Base-by-base conservation (phyloP, 306 rosid species). In the Styphnolobium japonicum region DNA sequence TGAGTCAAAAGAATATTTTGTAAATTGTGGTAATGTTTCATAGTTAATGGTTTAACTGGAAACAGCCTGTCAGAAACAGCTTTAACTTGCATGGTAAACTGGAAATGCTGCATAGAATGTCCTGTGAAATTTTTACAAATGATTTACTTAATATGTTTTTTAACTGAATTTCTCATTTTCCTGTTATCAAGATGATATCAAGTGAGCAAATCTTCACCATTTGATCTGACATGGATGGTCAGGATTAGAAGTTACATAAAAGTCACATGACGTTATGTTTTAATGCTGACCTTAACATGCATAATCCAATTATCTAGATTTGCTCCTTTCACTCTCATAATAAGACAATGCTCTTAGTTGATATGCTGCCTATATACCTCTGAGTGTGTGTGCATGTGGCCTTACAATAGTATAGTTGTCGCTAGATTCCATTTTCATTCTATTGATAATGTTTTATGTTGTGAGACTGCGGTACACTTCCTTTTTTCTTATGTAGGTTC, bases 1-100 rank as follows among this genome's bases (percentile, higher is more conserved):
- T 95, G 84, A 87, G 93, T 88, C 78, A 60, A 43, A 56, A 19
- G 21, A 67, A 36, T 61, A 42, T 74, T 22, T 31, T 43, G 60
- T 43, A 5, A 60, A 36, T 45, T 63, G 65, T 57, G 6, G 42
- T 55, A 21, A 2, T 55, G 36, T 37, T 56, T 67, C 42, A 43
- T 53, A 3, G 74, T 73, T 53, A 53, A 19, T 83, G 45, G 78
- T 73, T 76, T 72, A 14, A 61, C 60, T n/a, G n/a, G n/a, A n/a
- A 43, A 64, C 62, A 76, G 19, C 61, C 34, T 56, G 60, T 76
- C 37, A 45, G 71, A 66, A 61, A 52, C 57, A 51, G 37, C 65
- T 75, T 61, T 49, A 49, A 66, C 76, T 42, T 71, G 62, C 73
- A 22, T 75, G 18, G 27, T 42, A 43, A 66, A 61, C 75, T 75